Percentiles rank a stretch among this genome's conserved stretches.
Evolutionary conservation across 768 basidiomycete species (phyloP).

Genomic region (Psilocybe tampanensis): DNA sequence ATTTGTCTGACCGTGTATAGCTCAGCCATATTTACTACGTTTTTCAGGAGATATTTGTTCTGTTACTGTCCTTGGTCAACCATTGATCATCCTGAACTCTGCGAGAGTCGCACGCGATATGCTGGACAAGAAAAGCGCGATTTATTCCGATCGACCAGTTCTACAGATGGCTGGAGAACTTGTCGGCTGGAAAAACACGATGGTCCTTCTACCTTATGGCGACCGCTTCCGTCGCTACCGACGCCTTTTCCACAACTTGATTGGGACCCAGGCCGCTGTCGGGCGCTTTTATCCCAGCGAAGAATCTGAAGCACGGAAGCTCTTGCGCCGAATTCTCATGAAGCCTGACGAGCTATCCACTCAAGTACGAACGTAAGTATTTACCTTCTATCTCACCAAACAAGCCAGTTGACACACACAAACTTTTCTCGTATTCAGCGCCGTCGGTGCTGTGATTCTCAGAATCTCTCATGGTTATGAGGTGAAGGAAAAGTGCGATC

Average conservation of each 20-base stretch:
- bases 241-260: constrained; percentile 51
- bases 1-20: background rate
- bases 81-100: constrained; percentile 58
- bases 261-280: constrained; percentile 46
- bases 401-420: constrained; percentile 3
- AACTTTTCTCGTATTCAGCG: constrained; percentile 39
- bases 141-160: constrained; percentile 69
- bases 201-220: constrained; percentile 58
- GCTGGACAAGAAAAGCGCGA: constrained; percentile 66
- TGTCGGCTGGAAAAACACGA: constrained; percentile 58
- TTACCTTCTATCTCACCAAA: background rate
- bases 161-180: constrained; percentile 57
- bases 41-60: constrained; percentile 60
- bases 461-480: constrained; percentile 58
- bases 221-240: constrained; percentile 58
- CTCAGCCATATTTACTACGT: background rate
- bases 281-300: constrained; percentile 45
- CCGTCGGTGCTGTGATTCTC: constrained; percentile 54
- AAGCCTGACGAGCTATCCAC: constrained; percentile 47
- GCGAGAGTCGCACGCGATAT: constrained; percentile 53
- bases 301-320: constrained; percentile 48
- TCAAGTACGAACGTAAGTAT: constrained; percentile 50
- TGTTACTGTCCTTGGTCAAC: constrained; percentile 60
- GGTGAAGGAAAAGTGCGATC: constrained; percentile 50
- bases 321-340: constrained; percentile 47